Conservation (phyloP, 768 basidiomycete genomes). For the Hygrophorus pudorinus region DNA sequence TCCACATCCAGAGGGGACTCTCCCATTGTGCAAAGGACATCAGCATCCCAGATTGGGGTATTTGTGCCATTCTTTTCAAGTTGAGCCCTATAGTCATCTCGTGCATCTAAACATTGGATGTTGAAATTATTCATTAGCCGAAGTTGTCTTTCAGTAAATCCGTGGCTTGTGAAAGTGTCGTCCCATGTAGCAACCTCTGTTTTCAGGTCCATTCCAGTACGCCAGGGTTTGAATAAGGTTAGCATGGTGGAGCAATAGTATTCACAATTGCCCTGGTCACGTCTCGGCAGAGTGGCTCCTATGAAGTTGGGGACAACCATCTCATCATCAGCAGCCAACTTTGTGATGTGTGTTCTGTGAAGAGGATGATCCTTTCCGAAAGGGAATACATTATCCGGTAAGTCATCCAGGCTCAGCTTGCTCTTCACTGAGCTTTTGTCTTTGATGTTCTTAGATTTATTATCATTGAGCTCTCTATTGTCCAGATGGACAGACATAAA, state of each 20-base stretch:
- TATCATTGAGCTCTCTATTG: too few species aligned
- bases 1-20: neutral
- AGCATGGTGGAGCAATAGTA: too few species aligned
- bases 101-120: conserved; percentile 24
- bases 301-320: conserved; percentile 18
- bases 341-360: neutral
- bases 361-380: too few species aligned
- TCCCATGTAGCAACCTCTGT: conserved; percentile 14
- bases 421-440: too few species aligned
- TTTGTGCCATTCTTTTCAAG: conserved; percentile 1
- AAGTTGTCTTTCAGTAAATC: conserved; percentile 8
- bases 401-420: too few species aligned
- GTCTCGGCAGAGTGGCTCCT: conserved; percentile 20
- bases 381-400: too few species aligned
- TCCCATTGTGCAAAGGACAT: too few species aligned
- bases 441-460: too few species aligned
- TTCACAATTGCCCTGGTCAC: conserved; percentile 21
- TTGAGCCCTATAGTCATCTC: conserved; percentile 20
- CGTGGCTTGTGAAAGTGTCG: conserved; percentile 13
- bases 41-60: neutral
- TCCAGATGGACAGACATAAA: too few species aligned
- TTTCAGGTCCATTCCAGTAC: conserved; percentile 16
- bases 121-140: conserved; percentile 22
- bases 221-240: too few species aligned
- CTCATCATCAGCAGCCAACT: neutral